phyloP scores from a whole-genome alignment of 345 rosid genomes.

The Barbarea vulgaris region DNA sequence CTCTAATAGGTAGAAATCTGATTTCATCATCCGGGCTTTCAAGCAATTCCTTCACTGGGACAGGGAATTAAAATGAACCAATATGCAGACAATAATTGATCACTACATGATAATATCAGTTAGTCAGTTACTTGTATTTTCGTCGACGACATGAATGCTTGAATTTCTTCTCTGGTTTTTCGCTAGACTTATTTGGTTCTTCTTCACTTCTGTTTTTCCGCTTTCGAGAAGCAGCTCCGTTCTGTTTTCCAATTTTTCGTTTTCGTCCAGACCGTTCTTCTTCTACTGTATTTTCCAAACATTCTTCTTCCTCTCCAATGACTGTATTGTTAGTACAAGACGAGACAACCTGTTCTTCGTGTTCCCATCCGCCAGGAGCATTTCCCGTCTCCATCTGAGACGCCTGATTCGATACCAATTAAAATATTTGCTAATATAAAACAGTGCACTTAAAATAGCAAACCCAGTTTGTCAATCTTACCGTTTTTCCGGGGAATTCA shows the following conservation, averaged over 20 bases:
- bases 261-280: conserved; percentile 34
- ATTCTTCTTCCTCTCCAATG: conserved; percentile 23
- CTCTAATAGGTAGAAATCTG: conserved; percentile 59
- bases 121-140: conserved; percentile 46
- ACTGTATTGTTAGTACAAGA: conserved; percentile 23
- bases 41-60: conserved; percentile 66
- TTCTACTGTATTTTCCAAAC: conserved; percentile 35
- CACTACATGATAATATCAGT: conserved; percentile 11
- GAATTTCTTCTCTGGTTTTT: conserved; percentile 61
- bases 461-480: conserved; percentile 31
- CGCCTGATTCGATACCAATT: conserved; percentile 18
- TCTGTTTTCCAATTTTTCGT: conserved; percentile 12
- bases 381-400: conserved; percentile 28
- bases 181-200: conserved; percentile 42
- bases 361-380: conserved; percentile 29
- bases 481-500: conserved; percentile 43
- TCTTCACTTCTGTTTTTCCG: conserved; percentile 49
- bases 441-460: background rate
- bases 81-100: conserved; percentile 1
- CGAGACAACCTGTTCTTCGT: conserved; percentile 19
- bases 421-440: background rate
- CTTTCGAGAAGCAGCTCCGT: conserved; percentile 42
- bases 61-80: conserved; percentile 7
- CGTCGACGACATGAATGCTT: conserved; percentile 72
- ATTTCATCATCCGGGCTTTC: conserved; percentile 73